Evolutionary conservation across 371 early-diverging fungal species (phyloP), one percentile per base, ranked within the genome.

Genomic region (Actinomucor elegans): DNA sequence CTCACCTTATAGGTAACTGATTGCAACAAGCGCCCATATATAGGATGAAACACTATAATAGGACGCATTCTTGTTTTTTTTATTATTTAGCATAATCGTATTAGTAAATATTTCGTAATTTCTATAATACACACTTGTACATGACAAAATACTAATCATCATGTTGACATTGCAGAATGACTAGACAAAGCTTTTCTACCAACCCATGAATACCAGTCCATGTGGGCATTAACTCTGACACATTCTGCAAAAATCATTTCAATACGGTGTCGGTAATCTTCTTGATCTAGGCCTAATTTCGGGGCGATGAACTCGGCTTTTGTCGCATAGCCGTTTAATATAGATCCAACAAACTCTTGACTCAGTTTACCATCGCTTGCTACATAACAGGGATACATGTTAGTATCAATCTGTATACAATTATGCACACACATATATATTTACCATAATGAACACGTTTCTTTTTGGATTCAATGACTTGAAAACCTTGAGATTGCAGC

Each of bases 201-300:
- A 0, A 54, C 46, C 26, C 40, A 60, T 8, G 60, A 60, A 54
- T 54, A 62, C 73, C 73, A 73, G 9, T 67, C 53, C 31, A 69
- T 44, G 20, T 40, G 20, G 6, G 60, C 48, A 55, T 69, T 59
- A 20, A 49, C 40, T 50, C 57, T 61, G 14, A 73, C 73, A 55
- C 73, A 69, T 54, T 73, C 67, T 21, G 70, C 65, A 52, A 60
- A 64, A 35, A 73, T 65, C 64, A 64, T 69, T 35, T 73, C 73
- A 10, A 62, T 57, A 21, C 73, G 55, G 17, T 67, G 73, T 46
- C 47, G 52, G 37, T 69, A 73, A 31, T 73, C 73, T 40, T 73
- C 73, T 11, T 29, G 26, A 26, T 56, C 59, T 10, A 73, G 32
- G 1, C 70, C 70, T 57, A 73, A 57, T 8, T 26, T 23, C 0